These are phyloP conservation scores for Leccinum uliginosum DNA, from an alignment of 768 basidiomycete genomes.

Conservation along the genomic window DNA sequence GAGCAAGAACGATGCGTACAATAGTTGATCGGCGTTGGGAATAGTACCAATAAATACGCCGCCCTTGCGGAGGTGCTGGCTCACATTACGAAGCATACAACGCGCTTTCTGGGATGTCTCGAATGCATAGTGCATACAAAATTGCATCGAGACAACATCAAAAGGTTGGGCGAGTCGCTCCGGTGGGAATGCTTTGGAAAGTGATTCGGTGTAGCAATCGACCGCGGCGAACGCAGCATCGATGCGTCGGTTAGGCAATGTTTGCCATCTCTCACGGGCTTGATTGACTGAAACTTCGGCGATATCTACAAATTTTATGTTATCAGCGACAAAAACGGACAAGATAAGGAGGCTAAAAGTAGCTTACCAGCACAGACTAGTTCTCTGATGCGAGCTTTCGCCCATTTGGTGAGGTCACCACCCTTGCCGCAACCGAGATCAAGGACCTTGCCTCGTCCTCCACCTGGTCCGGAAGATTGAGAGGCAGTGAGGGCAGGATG, in stretches of 20 bases:
- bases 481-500: constrained; percentile 58
- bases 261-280: constrained; percentile 69
- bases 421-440: constrained; percentile 99
- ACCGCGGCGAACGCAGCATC: constrained; percentile 78
- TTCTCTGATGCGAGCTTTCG: constrained; percentile 75
- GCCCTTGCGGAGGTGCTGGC: constrained; percentile 70
- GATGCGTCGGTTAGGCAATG: constrained; percentile 51
- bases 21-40: constrained; percentile 78
- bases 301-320: constrained; percentile 56
- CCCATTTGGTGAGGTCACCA: constrained; percentile 95
- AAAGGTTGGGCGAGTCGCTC: constrained; percentile 63
- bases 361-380: constrained; percentile 75
- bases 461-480: constrained; percentile 22
- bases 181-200: constrained; percentile 65
- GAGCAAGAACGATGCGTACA: constrained; percentile 50
- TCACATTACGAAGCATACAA: constrained; percentile 91
- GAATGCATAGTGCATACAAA: constrained; percentile 99
- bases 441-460: constrained; percentile 69
- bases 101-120: constrained; percentile 83
- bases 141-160: constrained; percentile 97
- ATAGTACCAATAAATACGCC: constrained; percentile 98
- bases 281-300: constrained; percentile 86
- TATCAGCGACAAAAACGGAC: background rate
- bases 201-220: constrained; percentile 80
- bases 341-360: constrained; percentile 3